These are phyloP conservation scores for Coniochaeta prunicola DNA, from an alignment of 2,329 filamentous ascomycete genomes.

Conservation along the genomic window DNA sequence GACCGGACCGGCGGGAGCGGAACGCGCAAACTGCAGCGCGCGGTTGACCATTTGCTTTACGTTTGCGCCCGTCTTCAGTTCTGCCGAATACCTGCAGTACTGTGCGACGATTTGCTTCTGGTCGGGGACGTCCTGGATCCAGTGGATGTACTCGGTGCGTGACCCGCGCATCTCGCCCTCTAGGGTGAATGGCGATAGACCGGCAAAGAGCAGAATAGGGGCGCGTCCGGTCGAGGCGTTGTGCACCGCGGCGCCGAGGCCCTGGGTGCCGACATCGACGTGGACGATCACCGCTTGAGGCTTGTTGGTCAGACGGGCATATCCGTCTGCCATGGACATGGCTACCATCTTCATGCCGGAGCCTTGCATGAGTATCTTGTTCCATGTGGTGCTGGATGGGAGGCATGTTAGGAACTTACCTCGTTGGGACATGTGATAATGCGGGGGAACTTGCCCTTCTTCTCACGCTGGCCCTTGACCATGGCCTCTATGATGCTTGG, in stretches of 20 bases:
- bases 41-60: constrained; percentile 87
- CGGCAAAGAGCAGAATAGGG: constrained; percentile 46
- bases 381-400: neutral
- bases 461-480: constrained; percentile 61
- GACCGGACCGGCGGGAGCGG: constrained; percentile 70
- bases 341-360: constrained; percentile 57
- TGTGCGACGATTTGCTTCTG: constrained; percentile 57
- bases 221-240: constrained; percentile 63
- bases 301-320: constrained; percentile 57
- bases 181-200: constrained; percentile 32
- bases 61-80: constrained; percentile 78
- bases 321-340: constrained; percentile 69
- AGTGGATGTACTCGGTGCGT: constrained; percentile 35
- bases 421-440: constrained; percentile 71
- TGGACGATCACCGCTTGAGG: constrained; percentile 67
- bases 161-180: constrained; percentile 33
- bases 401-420: constrained; percentile 27
- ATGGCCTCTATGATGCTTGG: constrained; percentile 70
- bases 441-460: constrained; percentile 51
- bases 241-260: constrained; percentile 63
- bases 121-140: constrained; percentile 33
- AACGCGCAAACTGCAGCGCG: constrained; percentile 73
- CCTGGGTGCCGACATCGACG: constrained; percentile 69
- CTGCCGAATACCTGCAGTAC: constrained; percentile 77
- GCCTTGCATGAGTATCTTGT: neutral